Conservation (phyloP, 1,139 yeast species). For the Spathaspora sp. region DNA sequence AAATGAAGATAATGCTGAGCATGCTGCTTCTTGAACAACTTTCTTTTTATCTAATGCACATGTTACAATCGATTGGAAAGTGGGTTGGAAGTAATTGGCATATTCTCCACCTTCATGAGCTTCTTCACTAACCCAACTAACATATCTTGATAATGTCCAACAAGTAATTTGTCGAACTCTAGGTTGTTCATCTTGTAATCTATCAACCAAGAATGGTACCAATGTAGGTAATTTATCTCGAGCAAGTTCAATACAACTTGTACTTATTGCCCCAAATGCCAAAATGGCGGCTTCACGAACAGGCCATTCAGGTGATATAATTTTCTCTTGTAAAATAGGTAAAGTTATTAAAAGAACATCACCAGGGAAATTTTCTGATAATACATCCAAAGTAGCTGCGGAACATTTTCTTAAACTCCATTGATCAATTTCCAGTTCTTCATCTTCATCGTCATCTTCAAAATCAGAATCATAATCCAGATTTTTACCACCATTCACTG, state of each 20-base stretch:
- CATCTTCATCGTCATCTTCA: slow-evolving; percentile 63
- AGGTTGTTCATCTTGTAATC: slow-evolving; percentile 73
- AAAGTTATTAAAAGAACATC: slow-evolving; percentile 66
- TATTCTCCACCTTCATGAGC: slow-evolving; percentile 61
- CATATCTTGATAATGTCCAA: slow-evolving; percentile 90
- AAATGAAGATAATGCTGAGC: slow-evolving; percentile 80
- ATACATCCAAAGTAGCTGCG: slow-evolving; percentile 86
- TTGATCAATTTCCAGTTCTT: slow-evolving; percentile 61
- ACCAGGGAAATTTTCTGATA: slow-evolving; percentile 68
- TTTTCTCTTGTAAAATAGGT: slow-evolving; percentile 73
- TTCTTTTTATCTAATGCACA: slow-evolving; percentile 83
- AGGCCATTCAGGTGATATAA: slow-evolving; percentile 77
- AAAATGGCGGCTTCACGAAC: slow-evolving; percentile 89
- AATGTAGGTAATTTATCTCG: slow-evolving; percentile 73
- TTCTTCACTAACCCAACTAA: slow-evolving; percentile 76
- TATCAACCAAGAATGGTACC: slow-evolving; percentile 81
- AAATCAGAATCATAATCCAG: slow-evolving; percentile 34
- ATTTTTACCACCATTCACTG: slow-evolving; percentile 13
- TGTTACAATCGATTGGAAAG: slow-evolving; percentile 69
- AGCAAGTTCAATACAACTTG: slow-evolving; percentile 77
- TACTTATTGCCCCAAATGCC: slow-evolving; percentile 94
- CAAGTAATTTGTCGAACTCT: slow-evolving; percentile 91
- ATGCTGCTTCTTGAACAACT: slow-evolving; percentile 93
- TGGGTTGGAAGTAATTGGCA: slow-evolving; percentile 70
- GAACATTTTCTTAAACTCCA: slow-evolving; percentile 95